These are phyloP conservation scores for Parathielavia appendiculata DNA, from an alignment of 495 filamentous ascomycete species.

Conservation along the genomic window DNA sequence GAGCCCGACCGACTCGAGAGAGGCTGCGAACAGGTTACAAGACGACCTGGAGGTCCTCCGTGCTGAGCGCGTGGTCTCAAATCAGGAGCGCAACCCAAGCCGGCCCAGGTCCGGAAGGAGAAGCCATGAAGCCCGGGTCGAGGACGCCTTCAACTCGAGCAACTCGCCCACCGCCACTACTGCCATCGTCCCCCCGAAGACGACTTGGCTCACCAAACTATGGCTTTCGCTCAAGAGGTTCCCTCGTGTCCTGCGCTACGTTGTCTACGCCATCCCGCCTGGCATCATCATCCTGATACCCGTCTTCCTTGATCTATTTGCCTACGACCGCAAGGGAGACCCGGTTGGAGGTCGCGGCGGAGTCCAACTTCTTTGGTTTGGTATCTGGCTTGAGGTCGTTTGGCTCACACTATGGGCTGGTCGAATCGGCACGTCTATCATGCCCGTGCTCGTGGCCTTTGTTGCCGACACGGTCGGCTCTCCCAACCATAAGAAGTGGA, in stretches of 20 bases:
- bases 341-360: slow-evolving; percentile 63
- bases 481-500: slow-evolving; percentile 85
- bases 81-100: slow-evolving; percentile 40
- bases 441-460: slow-evolving; percentile 63
- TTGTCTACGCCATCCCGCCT: slow-evolving; percentile 79
- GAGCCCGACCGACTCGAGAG: slow-evolving; percentile 35
- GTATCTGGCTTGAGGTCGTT: slow-evolving; percentile 88
- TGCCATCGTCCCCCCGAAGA: slow-evolving; percentile 58
- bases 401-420: slow-evolving; percentile 90
- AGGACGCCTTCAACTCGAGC: slow-evolving; percentile 79
- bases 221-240: slow-evolving; percentile 58
- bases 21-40: slow-evolving; percentile 66
- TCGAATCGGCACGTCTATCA: slow-evolving; percentile 65
- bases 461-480: slow-evolving; percentile 76
- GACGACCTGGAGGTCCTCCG: slow-evolving; percentile 83
- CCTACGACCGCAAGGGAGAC: slow-evolving; percentile 42
- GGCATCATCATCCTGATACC: slow-evolving; percentile 73
- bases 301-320: slow-evolving; percentile 66
- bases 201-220: slow-evolving; percentile 54
- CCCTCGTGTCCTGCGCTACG: slow-evolving; percentile 74
- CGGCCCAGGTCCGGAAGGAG: slow-evolving; percentile 35
- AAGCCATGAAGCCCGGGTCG: slow-evolving; percentile 45
- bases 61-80: slow-evolving; percentile 67
- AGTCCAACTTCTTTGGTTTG: slow-evolving; percentile 81
- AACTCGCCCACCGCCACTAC: slow-evolving; percentile 38